Conservation (phyloP, 345 rosid species). For the Eucalyptus pauciflora region DNA sequence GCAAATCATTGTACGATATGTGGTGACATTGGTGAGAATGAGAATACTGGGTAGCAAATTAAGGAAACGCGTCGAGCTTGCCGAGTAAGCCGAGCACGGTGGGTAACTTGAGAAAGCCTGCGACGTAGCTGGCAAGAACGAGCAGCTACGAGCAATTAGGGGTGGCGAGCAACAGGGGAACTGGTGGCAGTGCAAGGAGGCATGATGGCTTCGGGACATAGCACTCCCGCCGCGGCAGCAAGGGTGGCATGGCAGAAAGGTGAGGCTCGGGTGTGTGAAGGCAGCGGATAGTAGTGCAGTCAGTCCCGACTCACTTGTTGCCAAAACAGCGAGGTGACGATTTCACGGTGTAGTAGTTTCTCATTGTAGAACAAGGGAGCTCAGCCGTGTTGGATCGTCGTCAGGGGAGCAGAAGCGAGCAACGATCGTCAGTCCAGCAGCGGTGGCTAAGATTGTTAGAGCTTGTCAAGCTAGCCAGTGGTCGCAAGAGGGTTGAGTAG, state of each 20-base stretch:
- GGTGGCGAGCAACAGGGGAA: not conserved
- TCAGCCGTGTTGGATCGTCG: not conserved
- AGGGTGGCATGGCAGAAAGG: not conserved
- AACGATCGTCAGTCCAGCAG: not conserved
- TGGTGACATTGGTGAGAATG: not conserved
- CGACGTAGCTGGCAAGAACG: not conserved
- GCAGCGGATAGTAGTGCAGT: not conserved
- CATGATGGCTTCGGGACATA: not conserved
- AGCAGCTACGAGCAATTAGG: not conserved
- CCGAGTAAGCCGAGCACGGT: not conserved
- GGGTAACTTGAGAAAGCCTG: not conserved
- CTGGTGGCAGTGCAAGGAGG: not conserved
- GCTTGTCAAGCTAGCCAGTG: not conserved
- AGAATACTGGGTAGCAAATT: not conserved
- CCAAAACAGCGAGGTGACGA: not conserved
- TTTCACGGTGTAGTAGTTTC: not conserved
- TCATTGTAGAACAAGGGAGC: not conserved
- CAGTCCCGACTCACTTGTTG: not conserved
- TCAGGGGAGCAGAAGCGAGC: not conserved
- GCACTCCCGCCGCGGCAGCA: too few relatives aligned
- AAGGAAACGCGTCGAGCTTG: not conserved
- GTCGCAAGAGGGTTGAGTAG: not conserved
- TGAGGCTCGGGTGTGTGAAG: not conserved
- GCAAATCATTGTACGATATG: not conserved
- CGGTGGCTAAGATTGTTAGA: not conserved